Evolutionary conservation across 2,329 filamentous ascomycete genomes (phyloP).

Genomic region (Sphaerostilbella broomeana): DNA sequence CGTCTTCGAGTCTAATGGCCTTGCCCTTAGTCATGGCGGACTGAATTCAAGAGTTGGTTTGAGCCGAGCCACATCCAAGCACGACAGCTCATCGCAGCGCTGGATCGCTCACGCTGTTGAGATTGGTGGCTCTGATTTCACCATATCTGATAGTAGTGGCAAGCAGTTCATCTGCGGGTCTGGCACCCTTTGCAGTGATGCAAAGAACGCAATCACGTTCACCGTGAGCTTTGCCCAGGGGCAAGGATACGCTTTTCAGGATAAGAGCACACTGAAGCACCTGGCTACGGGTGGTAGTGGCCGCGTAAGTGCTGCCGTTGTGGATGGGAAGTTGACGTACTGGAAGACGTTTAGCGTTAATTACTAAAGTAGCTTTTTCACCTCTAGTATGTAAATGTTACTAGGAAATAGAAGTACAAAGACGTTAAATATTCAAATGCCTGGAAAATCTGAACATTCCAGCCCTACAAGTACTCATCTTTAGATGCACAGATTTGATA

Average conservation of each 20-base stretch:
- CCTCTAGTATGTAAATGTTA: background rate
- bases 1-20: conserved; percentile 41
- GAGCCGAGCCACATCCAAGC: conserved; percentile 16
- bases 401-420: background rate
- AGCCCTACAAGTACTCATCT: too few species aligned
- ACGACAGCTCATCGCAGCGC: conserved; percentile 37
- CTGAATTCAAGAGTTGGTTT: conserved; percentile 17
- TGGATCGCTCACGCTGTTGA: conserved; percentile 41
- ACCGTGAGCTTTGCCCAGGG: conserved; percentile 15
- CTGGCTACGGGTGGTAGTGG: conserved; percentile 1
- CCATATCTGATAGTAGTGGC: conserved; percentile 20
- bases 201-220: conserved; percentile 14
- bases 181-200: conserved; percentile 3
- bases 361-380: background rate
- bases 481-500: too few species aligned
- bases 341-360: conserved; percentile 10
- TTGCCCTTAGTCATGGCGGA: conserved; percentile 31
- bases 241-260: conserved; percentile 16
- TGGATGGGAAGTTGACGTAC: background rate
- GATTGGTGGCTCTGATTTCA: conserved; percentile 22
- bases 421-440: too few species aligned
- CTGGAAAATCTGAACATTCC: too few species aligned
- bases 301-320: background rate
- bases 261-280: conserved; percentile 8
- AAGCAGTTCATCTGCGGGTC: conserved; percentile 17